These are phyloP conservation scores for Colletotrichum gigasporum DNA, from an alignment of 2,329 filamentous ascomycete species.

Conservation along the genomic window DNA sequence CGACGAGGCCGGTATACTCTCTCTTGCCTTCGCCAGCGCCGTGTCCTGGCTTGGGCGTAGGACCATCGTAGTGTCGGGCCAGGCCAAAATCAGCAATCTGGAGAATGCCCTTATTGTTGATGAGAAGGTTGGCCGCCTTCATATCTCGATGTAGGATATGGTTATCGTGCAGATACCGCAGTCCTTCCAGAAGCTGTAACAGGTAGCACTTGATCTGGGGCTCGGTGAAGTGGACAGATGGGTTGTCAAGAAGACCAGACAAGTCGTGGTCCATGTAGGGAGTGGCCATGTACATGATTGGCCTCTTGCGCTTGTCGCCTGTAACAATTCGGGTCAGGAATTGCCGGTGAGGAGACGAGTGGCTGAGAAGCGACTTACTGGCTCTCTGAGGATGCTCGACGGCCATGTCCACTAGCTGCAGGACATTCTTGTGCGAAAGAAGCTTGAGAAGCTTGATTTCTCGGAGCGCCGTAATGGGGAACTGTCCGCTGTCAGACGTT, in stretches of 20 bases:
- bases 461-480: constrained; percentile 96
- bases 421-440: constrained; percentile 88
- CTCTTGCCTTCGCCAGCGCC: constrained; percentile 86
- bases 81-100: constrained; percentile 98
- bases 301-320: constrained; percentile 82
- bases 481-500: constrained; percentile 55
- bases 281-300: constrained; percentile 97
- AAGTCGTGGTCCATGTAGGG: constrained; percentile 99
- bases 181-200: constrained; percentile 88
- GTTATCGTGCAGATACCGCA: constrained; percentile 89
- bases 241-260: constrained; percentile 96
- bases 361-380: constrained; percentile 52
- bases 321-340: constrained; percentile 37
- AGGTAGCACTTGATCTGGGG: constrained; percentile 98
- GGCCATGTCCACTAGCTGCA: constrained; percentile 94
- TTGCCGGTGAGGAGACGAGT: constrained; percentile 13
- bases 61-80: constrained; percentile 90
- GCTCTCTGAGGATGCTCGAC: constrained; percentile 78
- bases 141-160: constrained; percentile 96
- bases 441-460: constrained; percentile 98
- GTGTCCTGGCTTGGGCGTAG: constrained; percentile 77
- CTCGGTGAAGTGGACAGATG: constrained; percentile 85
- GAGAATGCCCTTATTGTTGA: constrained; percentile 91
- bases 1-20: constrained; percentile 96
- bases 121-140: constrained; percentile 97